These are phyloP conservation scores for Fraxinus floribunda DNA, from an alignment of 305 asterid species.

Conservation along the genomic window DNA sequence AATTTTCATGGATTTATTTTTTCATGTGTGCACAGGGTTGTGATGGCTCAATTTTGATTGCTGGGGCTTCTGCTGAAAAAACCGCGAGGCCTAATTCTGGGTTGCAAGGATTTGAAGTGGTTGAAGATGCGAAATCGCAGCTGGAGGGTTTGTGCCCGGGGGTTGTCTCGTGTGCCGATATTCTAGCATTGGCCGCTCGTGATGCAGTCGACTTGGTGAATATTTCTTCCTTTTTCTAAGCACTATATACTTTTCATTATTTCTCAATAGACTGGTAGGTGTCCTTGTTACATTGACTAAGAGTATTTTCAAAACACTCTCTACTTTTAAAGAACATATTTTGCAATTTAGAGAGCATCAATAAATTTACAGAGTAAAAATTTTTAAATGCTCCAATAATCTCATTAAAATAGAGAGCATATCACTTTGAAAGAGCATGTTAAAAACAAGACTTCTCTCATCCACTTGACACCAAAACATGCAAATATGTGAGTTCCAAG, in stretches of 20 bases:
- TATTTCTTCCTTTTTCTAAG: not conserved
- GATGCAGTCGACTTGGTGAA: conserved; percentile 62
- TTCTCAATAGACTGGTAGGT: not conserved
- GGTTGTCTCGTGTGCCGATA: conserved; percentile 72
- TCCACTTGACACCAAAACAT: not conserved
- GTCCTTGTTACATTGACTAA: not conserved
- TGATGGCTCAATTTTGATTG: conserved; percentile 60
- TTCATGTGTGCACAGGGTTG: conserved; percentile 50
- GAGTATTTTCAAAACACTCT: not conserved
- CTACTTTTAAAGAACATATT: too few species aligned
- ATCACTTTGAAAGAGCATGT: too few species aligned
- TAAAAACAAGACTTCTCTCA: not conserved
- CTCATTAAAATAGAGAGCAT: not conserved
- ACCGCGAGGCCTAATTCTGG: conserved; percentile 48
- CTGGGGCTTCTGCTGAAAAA: conserved; percentile 46
- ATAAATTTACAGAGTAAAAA: too few species aligned
- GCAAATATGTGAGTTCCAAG: not conserved
- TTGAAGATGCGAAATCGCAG: conserved; percentile 67
- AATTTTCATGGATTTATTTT: not conserved
- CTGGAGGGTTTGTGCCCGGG: conserved; percentile 62
- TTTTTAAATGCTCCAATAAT: too few species aligned
- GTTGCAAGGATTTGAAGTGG: conserved; percentile 62
- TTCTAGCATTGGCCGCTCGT: conserved; percentile 70
- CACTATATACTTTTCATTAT: not conserved
- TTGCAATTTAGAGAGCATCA: too few species aligned